These are phyloP conservation scores for Gossypium ekmanianum DNA, from an alignment of 345 rosid genomes.

Conservation along the genomic window DNA sequence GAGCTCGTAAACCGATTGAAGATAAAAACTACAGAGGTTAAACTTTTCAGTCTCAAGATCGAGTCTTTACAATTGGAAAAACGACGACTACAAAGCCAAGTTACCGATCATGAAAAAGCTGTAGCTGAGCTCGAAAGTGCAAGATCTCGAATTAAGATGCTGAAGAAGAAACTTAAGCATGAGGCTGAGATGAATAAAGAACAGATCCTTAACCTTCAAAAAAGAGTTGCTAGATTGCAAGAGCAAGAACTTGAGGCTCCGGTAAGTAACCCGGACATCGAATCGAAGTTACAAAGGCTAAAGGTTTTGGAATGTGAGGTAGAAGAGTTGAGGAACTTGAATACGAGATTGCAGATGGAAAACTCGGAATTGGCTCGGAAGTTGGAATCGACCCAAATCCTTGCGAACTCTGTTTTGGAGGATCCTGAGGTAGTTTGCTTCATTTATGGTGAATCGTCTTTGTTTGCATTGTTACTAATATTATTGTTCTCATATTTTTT, in stretches of 20 bases:
- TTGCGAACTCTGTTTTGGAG: constrained; percentile 55
- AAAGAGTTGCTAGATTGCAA: constrained; percentile 56
- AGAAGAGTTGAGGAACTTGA: constrained; percentile 58
- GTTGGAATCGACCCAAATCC: constrained; percentile 59
- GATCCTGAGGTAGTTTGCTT: constrained; percentile 50
- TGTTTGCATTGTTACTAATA: neutral
- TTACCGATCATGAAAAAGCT: constrained; percentile 43
- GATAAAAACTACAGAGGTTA: constrained; percentile 64
- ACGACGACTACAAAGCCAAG: constrained; percentile 52
- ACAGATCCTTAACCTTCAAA: constrained; percentile 59
- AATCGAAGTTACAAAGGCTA: constrained; percentile 49
- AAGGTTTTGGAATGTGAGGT: constrained; percentile 58
- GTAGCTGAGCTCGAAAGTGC: constrained; percentile 56
- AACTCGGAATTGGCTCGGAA: constrained; percentile 51
- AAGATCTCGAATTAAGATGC: constrained; percentile 44
- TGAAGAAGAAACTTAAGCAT: constrained; percentile 61
- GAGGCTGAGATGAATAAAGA: constrained; percentile 70
- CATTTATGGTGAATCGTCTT: neutral
- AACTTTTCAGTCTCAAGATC: constrained; percentile 63
- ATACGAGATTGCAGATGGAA: constrained; percentile 52
- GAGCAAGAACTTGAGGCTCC: constrained; percentile 48
- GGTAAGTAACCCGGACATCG: constrained; percentile 28
- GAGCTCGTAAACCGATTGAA: constrained; percentile 82
- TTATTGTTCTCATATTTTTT: constrained; percentile 3
- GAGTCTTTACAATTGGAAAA: constrained; percentile 68